Base-by-base conservation (phyloP, 2,329 filamentous ascomycete species). In the Eutypa lata region DNA sequence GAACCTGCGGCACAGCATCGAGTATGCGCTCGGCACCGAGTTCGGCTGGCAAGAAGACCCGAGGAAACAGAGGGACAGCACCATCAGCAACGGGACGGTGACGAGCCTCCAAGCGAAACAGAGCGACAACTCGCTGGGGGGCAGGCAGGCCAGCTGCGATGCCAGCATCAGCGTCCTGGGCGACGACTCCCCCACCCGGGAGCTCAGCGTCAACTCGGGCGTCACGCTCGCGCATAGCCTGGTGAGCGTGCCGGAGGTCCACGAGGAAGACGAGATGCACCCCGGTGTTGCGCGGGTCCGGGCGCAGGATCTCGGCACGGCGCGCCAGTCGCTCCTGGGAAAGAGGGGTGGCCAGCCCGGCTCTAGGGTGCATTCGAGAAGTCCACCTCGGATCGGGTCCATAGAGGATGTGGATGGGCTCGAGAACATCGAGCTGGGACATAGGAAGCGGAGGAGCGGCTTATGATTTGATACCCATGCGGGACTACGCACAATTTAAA, bases 1-100 rank as follows among this genome's bases (percentile, higher is more conserved):
- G 2, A 53, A 56, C 19, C 54, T 59, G 16, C 56, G 59, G 11
- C 60, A 63, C 3, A 67, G 69, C 42, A 56, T 66, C 7, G 62
- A 67, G 35, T 61, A 62, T 13, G 66, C 60, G 1, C 52, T 69
- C 3, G 66, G 66, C 42, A 61, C 64, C 40, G 72, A 72, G 40
- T 70, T 69, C 47, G 66, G 66, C 18, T 68, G 67, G 56, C 52
- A 50, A 31, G 35, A 46, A 16, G 52, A 52, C 16, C 13, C n/a
- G 26, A 22, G 37, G 11, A 48, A 53, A 11, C 49, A 47, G 37
- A 52, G 50, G 8, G 53, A 50, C n/a, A 57, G 53, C 37, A 45
- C 57, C 1, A 35, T 65, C 18, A 58, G 50, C 52, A 11, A 52
- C 3, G 62, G 63, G 22, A 37, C 53, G 0, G 61, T 66, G 43